Evolutionary conservation across 495 filamentous ascomycete species (phyloP), one percentile per base, ranked within the genome.

Genomic region (Baudoinia panamericana): DNA sequence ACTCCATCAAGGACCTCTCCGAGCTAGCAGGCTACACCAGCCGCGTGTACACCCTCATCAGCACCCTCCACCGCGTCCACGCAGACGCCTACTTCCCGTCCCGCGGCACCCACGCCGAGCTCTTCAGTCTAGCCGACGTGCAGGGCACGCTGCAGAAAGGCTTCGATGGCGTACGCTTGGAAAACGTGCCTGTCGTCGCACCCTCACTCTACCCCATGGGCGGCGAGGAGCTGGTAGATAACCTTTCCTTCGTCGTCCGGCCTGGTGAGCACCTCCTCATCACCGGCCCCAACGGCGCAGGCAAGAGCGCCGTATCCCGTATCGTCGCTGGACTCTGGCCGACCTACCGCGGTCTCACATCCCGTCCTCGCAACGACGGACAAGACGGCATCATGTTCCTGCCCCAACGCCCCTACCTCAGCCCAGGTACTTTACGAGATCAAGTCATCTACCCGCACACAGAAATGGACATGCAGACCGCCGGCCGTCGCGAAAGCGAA

Each of bases 361-460:
- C 79, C 39, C 76, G 84, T 0, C 92, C 92, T 1, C 78, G 88
- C 45, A 68, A 63, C 15, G 70, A 78, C 20, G 90, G 86, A 19
- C 66, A 80, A 43, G 87, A 93, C 39, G 92, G 92, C 29, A 85
- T 95, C 61, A 95, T 99, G 87, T 93, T 96, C 66, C 74, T 96
- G 28, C 87, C 92, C 1, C 92, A 99, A 57, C 71, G 87, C 10
- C 85, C 88, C 0, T 99, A 99, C 55, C 72, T 96, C 15, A 84
- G 78, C 56, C 79, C 88, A 26, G 92, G 92, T n/a, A 99, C 92
- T 3, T 68, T 99, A 6, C 75, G 88, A 6, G 92, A 99, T 47
- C 92, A 99, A 59, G 86, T 99, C 43, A 94, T 95, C 59, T 99
- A 99, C 46, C 92, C 92, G 2, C 87, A 96, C 50, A 86, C 80